These are phyloP conservation scores for Ramichloridium luteum DNA, from an alignment of 2,329 filamentous ascomycete genomes.

Conservation along the genomic window DNA sequence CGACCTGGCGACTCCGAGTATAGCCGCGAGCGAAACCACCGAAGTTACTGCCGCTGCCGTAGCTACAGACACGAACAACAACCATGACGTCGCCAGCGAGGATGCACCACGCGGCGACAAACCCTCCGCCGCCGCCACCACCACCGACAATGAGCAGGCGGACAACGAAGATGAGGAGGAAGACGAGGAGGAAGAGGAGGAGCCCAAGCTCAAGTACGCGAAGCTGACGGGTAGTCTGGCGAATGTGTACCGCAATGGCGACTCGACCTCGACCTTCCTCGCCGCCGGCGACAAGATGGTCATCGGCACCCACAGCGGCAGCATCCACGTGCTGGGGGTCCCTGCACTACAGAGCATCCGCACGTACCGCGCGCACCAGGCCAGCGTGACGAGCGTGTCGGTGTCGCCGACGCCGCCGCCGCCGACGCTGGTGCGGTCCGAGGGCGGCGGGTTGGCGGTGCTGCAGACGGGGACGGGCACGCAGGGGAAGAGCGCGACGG, in stretches of 20 bases:
- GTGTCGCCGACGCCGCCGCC: constrained; percentile 74
- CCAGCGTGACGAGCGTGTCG: constrained; percentile 79
- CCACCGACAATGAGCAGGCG: constrained; percentile 15
- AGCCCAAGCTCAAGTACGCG: constrained; percentile 87
- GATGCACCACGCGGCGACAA: constrained; percentile 3
- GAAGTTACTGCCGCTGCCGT: no score
- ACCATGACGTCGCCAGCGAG: constrained; percentile 2
- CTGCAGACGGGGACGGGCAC: constrained; percentile 7
- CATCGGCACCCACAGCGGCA: constrained; percentile 89
- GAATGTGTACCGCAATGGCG: constrained; percentile 80
- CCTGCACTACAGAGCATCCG: constrained; percentile 70
- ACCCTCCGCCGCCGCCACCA: constrained; percentile 8
- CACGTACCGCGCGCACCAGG: constrained; percentile 84
- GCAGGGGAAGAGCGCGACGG: not conserved
- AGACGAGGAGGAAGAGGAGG: constrained; percentile 74
- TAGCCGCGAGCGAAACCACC: no score
- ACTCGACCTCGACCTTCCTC: constrained; percentile 83
- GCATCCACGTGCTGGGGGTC: constrained; percentile 78
- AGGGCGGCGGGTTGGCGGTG: constrained; percentile 10
- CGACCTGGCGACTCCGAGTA: no score
- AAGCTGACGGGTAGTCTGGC: constrained; percentile 70
- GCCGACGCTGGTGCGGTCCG: constrained; percentile 14
- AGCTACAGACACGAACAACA: constrained; percentile 3
- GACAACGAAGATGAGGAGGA: constrained; percentile 35
- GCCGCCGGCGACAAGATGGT: constrained; percentile 97